A percentile compares a stretch with the other conserved stretches of the same genome.
phyloP scores from a whole-genome alignment of 2,329 filamentous ascomycete genomes.

The Ilyonectria mors-panacis region DNA sequence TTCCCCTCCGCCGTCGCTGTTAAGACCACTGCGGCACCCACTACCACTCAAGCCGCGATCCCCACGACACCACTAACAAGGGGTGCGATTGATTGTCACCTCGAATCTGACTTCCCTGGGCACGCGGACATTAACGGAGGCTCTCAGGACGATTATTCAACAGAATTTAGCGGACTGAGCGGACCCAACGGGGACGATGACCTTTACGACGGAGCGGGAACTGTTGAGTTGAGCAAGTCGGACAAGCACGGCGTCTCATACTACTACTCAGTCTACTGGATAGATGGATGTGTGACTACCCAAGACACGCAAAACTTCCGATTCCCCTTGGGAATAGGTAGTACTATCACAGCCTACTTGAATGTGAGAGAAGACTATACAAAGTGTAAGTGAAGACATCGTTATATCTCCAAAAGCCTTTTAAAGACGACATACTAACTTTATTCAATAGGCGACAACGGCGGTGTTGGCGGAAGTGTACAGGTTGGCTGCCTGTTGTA shows the following conservation, averaged over 20 bases:
- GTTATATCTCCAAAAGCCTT: not conserved
- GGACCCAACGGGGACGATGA: conserved; percentile 2
- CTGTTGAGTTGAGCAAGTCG: conserved; percentile 10
- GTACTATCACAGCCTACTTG: conserved; percentile 38
- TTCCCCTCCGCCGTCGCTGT: conserved; percentile 32
- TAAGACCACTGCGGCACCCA: conserved; percentile 13
- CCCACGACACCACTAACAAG: conserved; percentile 25
- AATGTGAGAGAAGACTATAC: conserved; percentile 41
- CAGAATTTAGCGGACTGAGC: conserved; percentile 14
- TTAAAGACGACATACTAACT: not conserved
- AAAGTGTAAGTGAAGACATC: conserved; percentile 35
- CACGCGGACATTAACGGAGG: conserved; percentile 32
- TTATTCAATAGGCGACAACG: conserved; percentile 9
- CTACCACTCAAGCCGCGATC: not conserved
- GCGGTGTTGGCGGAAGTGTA: conserved; percentile 22
- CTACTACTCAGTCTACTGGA: conserved; percentile 34
- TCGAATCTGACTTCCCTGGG: conserved; percentile 37
- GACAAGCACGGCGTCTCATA: conserved; percentile 39
- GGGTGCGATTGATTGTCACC: conserved; percentile 28
- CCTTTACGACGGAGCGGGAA: conserved; percentile 6
- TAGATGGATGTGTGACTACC: conserved; percentile 38
- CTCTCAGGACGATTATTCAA: conserved; percentile 26
- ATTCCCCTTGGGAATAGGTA: conserved; percentile 35
- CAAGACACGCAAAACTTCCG: conserved; percentile 34
- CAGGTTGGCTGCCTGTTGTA: conserved; percentile 28